Evolutionary conservation across 306 rosid species (phyloP).

Genomic region (Acacia melanoxylon): DNA sequence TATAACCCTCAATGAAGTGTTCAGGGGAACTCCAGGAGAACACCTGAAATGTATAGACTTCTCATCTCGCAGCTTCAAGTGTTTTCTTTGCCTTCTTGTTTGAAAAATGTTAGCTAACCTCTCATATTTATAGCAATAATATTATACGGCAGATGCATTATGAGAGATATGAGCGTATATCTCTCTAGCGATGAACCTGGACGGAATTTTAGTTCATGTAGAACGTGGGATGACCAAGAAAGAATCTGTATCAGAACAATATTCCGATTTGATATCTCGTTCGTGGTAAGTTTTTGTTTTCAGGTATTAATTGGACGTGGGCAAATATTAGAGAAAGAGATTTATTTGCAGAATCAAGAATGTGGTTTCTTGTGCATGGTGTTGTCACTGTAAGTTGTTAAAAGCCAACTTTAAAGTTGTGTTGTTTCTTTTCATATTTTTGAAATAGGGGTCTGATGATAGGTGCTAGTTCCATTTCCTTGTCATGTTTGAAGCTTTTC

Average conservation of each 20-base stretch:
- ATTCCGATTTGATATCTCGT: background rate
- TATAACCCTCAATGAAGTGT: constrained; percentile 33
- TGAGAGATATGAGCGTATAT: too few species aligned
- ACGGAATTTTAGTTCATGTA: background rate
- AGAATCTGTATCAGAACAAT: constrained; percentile 13
- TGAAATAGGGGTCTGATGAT: too few species aligned
- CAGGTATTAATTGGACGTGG: background rate
- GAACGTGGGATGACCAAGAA: background rate
- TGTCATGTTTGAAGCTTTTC: too few species aligned
- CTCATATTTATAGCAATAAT: constrained; percentile 16
- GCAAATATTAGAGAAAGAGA: background rate
- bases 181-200: constrained; percentile 23
- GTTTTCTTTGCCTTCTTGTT: too few species aligned
- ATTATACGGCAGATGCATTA: too few species aligned
- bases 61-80: background rate
- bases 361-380: too few species aligned
- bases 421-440: too few species aligned
- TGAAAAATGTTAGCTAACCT: background rate
- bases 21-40: constrained; percentile 40
- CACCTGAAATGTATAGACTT: background rate
- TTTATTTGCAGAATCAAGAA: too few species aligned
- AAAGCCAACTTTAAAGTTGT: too few species aligned
- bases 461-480: too few species aligned
- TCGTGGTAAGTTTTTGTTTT: too few species aligned
- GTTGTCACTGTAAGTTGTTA: too few species aligned